Base-by-base conservation (phyloP, 2,329 filamentous ascomycete species). In the Huntiella decipiens region DNA sequence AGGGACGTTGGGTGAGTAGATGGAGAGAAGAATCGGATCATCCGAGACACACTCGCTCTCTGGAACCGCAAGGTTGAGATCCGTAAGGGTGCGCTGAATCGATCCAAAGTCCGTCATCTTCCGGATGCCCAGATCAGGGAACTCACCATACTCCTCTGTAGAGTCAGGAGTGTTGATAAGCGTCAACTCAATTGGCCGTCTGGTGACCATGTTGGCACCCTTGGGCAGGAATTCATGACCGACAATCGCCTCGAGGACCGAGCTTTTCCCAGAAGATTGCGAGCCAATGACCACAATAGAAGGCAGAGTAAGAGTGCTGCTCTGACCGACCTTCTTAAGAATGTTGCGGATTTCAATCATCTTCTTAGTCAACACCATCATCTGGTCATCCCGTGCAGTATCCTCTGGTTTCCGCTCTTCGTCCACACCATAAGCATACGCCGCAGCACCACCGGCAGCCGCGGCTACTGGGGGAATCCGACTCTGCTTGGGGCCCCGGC, bases 271-370 rank as follows among this genome's bases (percentile, higher is more conserved):
- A 0, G 91, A 96, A 0, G 91, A 98, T 59, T 98, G 91, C 2
- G 91, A 98, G 17, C 91, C 91, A 54, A 98, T 95, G 34, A 98
- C 91, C n/a, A 98, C 91, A 48, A 98, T 98, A 0, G 92, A 96
- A 0, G 91, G 91, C 16, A 98, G 66, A 1, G 82, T 88, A 52
- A 98, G 66, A 3, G 83, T 77, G 52, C 81, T 85, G 1, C 87
- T 92, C 65, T 98, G 88, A 32, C 87, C 92, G 40, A 98, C 82
- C 19, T 79, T 84, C 57, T 92, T 82, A 17, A 98, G 69, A 47
- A 98, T 84, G 53, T 79, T 87, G 53, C 92, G 73, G 48, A 98
- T 96, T 66, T 98, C 91, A 56, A 98, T 98, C 91, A 98, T 98
- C 65, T 96, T 96, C 66, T 91, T 88, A 2, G 92, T 98, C 56